These are phyloP conservation scores for Monoraphidium neglectum DNA, from an alignment of 139 green algal species.

Conservation along the genomic window DNA sequence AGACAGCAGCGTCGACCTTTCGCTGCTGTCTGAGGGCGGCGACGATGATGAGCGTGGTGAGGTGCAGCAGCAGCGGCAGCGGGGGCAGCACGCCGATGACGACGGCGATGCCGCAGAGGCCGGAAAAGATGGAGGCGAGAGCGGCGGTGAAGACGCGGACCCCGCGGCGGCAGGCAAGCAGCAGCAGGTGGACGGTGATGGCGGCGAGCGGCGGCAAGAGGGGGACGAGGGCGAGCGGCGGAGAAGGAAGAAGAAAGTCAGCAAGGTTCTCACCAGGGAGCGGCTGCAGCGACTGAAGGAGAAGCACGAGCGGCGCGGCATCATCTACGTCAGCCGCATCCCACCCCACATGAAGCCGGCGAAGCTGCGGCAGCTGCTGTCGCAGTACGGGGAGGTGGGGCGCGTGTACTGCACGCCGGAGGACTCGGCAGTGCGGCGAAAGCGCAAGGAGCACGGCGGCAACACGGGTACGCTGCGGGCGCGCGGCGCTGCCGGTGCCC, in stretches of 20 bases:
- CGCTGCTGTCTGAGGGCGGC: not conserved
- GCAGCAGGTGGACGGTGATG: not conserved
- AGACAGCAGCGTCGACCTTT: constrained; percentile 4
- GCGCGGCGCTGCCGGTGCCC: too few relatives aligned
- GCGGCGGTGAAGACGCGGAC: not conserved
- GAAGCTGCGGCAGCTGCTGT: constrained; percentile 90
- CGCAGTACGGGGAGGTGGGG: constrained; percentile 71
- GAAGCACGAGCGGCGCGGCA: constrained; percentile 55
- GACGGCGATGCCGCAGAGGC: not conserved
- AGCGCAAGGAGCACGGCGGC: constrained; percentile 62
- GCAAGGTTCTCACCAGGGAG: constrained; percentile 50
- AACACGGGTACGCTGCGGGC: constrained; percentile 54
- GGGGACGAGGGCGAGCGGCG: not conserved
- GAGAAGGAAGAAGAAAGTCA: constrained; percentile 16
- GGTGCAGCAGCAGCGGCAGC: not conserved
- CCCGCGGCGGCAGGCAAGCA: not conserved
- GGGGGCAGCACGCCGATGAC: not conserved
- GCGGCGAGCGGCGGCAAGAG: constrained; percentile 1
- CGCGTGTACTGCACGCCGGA: constrained; percentile 91
- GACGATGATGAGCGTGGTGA: not conserved
- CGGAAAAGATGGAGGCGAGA: not conserved
- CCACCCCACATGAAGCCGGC: constrained; percentile 81
- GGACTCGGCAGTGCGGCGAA: constrained; percentile 28
- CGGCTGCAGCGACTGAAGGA: constrained; percentile 54
- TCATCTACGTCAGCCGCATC: constrained; percentile 86